These are phyloP conservation scores for Neurospora tetrasperma DNA, from an alignment of 495 filamentous ascomycete genomes.

Conservation along the genomic window DNA sequence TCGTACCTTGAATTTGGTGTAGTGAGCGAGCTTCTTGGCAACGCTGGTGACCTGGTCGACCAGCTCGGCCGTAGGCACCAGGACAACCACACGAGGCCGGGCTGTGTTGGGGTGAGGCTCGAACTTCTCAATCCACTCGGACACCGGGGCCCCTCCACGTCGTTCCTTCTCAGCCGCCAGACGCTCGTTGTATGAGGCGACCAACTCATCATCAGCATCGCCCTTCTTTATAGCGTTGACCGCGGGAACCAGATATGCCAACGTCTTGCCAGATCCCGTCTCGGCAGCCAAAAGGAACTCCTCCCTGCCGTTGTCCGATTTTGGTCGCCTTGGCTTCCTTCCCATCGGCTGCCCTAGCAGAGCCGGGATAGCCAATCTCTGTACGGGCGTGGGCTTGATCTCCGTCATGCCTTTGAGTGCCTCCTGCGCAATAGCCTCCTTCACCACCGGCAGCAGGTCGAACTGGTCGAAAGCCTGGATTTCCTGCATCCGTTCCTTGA, in stretches of 20 bases:
- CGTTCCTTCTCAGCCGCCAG: constrained; percentile 33
- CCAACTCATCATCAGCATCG: constrained; percentile 52
- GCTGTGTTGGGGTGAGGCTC: constrained; percentile 61
- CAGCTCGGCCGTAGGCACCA: constrained; percentile 89
- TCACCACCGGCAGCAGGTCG: constrained; percentile 58
- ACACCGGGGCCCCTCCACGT: constrained; percentile 41
- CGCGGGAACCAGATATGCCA: constrained; percentile 77
- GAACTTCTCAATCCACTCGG: constrained; percentile 34
- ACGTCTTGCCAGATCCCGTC: constrained; percentile 92
- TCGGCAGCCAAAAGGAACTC: constrained; percentile 88
- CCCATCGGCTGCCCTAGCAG: constrained; percentile 41
- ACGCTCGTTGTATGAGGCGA: constrained; percentile 40
- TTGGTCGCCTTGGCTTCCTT: background rate
- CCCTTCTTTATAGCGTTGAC: constrained; percentile 74
- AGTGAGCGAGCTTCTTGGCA: constrained; percentile 71
- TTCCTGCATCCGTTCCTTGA: constrained; percentile 59
- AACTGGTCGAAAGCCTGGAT: constrained; percentile 74
- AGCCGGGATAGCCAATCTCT: constrained; percentile 75
- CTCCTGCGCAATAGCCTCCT: constrained; percentile 58
- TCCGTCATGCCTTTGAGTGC: constrained; percentile 62
- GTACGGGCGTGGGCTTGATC: constrained; percentile 73
- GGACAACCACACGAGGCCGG: constrained; percentile 71
- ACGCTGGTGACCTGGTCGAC: constrained; percentile 76
- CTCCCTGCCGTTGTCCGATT: constrained; percentile 33
- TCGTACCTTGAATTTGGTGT: constrained; percentile 69